These are phyloP conservation scores for Fraxinus albicans DNA, from an alignment of 305 asterid species.

Conservation along the genomic window DNA sequence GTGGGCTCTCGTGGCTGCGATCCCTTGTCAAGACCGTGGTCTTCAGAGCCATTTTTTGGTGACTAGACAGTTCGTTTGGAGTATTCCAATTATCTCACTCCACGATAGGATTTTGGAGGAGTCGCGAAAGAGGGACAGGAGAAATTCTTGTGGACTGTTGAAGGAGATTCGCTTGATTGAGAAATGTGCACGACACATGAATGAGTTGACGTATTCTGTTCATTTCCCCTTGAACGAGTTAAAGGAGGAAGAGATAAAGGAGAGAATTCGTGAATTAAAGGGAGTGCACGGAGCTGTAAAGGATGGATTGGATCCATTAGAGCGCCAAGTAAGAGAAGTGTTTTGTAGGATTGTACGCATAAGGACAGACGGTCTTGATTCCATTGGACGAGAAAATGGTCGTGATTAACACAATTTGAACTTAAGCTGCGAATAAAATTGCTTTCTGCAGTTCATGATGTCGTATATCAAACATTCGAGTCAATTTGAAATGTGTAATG, in stretches of 20 bases:
- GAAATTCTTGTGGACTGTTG: background rate
- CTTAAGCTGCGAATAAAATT: background rate
- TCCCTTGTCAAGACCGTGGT: background rate
- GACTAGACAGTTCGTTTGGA: background rate
- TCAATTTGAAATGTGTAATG: background rate
- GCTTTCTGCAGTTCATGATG: background rate
- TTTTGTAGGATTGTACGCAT: background rate
- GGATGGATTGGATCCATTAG: background rate
- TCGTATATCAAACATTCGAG: background rate
- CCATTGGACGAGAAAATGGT: slow-evolving; percentile 3
- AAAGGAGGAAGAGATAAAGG: background rate
- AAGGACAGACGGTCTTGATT: background rate
- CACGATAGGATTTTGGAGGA: background rate
- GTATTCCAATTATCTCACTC: background rate
- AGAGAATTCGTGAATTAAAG: background rate
- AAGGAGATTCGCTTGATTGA: background rate
- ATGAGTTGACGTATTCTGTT: background rate
- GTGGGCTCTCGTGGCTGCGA: slow-evolving; percentile 35
- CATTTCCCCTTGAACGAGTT: background rate
- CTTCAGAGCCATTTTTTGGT: background rate
- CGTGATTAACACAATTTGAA: background rate
- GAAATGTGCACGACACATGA: background rate
- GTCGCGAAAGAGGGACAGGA: background rate
- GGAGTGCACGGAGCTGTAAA: background rate
- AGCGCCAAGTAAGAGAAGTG: background rate